These are phyloP conservation scores for Claviceps capensis DNA, from an alignment of 2,329 filamentous ascomycete species.

Conservation along the genomic window DNA sequence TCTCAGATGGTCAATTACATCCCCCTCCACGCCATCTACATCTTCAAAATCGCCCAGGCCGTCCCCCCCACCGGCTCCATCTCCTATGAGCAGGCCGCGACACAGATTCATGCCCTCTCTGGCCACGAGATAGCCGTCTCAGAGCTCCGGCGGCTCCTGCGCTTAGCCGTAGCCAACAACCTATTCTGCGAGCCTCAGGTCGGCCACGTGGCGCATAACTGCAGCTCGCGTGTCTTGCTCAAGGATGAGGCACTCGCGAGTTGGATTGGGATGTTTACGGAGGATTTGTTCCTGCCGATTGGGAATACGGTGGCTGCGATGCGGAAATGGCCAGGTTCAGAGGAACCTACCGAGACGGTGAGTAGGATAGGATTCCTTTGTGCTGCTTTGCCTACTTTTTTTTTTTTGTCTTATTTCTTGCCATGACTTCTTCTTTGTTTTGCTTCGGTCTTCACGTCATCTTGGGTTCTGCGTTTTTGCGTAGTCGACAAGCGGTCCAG, in stretches of 20 bases:
- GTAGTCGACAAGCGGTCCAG: neutral
- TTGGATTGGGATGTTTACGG: conserved; percentile 18
- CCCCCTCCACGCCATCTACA: conserved; percentile 17
- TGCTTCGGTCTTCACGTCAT: no score
- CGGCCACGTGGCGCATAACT: conserved; percentile 26
- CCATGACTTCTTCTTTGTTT: neutral
- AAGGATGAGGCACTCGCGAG: conserved; percentile 14
- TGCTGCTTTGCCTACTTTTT: neutral
- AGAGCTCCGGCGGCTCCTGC: conserved; percentile 22
- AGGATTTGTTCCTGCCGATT: conserved; percentile 18
- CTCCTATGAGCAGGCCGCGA: conserved; percentile 14
- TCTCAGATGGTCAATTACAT: conserved; percentile 14
- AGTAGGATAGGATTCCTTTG: neutral
- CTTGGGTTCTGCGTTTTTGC: neutral
- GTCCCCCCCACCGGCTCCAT: conserved; percentile 16
- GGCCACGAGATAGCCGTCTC: conserved; percentile 20
- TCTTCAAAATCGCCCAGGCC: conserved; percentile 17
- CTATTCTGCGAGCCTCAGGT: conserved; percentile 25
- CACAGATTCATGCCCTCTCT: conserved; percentile 18
- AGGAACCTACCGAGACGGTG: conserved; percentile 21
- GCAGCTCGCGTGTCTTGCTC: conserved; percentile 17
- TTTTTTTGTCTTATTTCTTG: neutral
- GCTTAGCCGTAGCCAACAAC: conserved; percentile 24
- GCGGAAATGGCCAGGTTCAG: conserved; percentile 21
- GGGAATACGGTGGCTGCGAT: conserved; percentile 19